Conservation (phyloP, 2,329 filamentous ascomycete genomes). For the Aspergillus candidus region DNA sequence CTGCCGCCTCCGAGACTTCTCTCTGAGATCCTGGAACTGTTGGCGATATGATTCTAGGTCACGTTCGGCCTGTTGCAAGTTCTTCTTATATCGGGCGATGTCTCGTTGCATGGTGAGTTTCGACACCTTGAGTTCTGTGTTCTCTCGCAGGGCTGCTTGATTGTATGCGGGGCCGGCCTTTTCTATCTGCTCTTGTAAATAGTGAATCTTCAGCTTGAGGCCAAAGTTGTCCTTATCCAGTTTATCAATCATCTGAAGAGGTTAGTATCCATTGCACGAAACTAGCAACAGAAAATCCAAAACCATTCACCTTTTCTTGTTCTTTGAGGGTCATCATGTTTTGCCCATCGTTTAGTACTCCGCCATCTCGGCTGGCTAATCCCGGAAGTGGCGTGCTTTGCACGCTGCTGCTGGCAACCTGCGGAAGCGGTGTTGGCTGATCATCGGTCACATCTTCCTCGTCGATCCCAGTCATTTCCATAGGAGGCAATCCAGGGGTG, state of each 20-base stretch:
- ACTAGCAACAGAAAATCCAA: background rate
- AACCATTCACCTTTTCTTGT: conserved; percentile 67
- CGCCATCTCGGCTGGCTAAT: conserved; percentile 57
- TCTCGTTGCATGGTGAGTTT: conserved; percentile 86
- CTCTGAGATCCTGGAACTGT: conserved; percentile 75
- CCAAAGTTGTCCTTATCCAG: conserved; percentile 99
- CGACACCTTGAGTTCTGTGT: conserved; percentile 91
- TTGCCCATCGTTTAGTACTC: conserved; percentile 66
- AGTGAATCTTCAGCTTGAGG: conserved; percentile 94
- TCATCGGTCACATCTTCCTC: conserved; percentile 58
- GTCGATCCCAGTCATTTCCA: conserved; percentile 65
- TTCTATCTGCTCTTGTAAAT: conserved; percentile 81
- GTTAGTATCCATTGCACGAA: conserved; percentile 8
- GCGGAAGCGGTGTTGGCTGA: conserved; percentile 68
- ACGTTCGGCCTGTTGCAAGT: conserved; percentile 71
- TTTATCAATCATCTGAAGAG: conserved; percentile 65
- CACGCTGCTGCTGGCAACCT: conserved; percentile 70
- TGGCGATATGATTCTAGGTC: conserved; percentile 78
- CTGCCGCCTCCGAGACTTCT: conserved; percentile 71
- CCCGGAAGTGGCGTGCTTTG: conserved; percentile 76
- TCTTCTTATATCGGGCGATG: conserved; percentile 78
- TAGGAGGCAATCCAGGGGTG: conserved; percentile 66
- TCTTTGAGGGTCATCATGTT: conserved; percentile 89
- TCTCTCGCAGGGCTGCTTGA: conserved; percentile 82
- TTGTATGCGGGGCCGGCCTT: conserved; percentile 88